These are phyloP conservation scores for Aureobasidium lini DNA, from an alignment of 2,329 filamentous ascomycete genomes.

Conservation along the genomic window DNA sequence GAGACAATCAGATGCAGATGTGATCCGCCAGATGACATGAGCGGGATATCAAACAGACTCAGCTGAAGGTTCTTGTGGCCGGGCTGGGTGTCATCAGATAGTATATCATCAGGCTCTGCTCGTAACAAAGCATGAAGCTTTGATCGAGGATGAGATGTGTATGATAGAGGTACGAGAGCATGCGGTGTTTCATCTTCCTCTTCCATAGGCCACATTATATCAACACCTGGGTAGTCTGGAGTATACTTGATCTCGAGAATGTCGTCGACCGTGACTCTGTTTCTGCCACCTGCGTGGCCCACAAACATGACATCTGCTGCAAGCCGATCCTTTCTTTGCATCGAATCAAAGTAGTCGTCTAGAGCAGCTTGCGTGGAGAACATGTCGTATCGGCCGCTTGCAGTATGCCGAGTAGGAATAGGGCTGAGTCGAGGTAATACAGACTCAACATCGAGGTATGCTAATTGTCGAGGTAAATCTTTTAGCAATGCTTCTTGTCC, in stretches of 20 bases:
- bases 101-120: constrained; percentile 33
- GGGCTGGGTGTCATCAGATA: constrained; percentile 34
- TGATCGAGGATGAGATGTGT: constrained; percentile 64
- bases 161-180: not conserved
- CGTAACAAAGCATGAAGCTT: constrained; percentile 68
- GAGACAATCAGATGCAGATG: constrained; percentile 18
- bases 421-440: constrained; percentile 61
- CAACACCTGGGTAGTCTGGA: not conserved
- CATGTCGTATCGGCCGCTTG: constrained; percentile 20
- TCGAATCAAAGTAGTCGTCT: constrained; percentile 32
- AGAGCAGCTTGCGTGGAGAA: constrained; percentile 34
- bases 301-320: constrained; percentile 69
- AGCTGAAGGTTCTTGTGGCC: constrained; percentile 33
- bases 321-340: constrained; percentile 14
- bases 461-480: constrained; percentile 34
- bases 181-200: not conserved
- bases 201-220: not conserved
- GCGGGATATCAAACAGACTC: constrained; percentile 13
- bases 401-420: constrained; percentile 26
- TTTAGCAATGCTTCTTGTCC: not conserved
- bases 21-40: constrained; percentile 37
- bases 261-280: constrained; percentile 78
- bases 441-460: constrained; percentile 67
- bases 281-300: constrained; percentile 60
- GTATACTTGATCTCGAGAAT: constrained; percentile 60